phyloP scores from a whole-genome alignment of 2,329 filamentous ascomycete species.

The Scytalidium lignicola region DNA sequence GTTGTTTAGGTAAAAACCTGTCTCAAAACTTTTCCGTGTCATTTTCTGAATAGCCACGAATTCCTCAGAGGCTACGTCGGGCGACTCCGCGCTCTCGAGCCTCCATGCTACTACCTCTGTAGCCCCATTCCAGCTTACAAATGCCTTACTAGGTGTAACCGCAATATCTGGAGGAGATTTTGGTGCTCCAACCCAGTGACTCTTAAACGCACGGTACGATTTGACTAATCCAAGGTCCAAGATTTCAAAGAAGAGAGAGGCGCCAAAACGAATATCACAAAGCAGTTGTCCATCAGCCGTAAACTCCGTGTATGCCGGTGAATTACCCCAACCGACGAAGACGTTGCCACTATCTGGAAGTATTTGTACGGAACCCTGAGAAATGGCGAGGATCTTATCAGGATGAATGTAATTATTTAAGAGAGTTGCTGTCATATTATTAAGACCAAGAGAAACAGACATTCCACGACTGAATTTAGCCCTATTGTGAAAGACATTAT shows the following conservation, averaged over 20 bases:
- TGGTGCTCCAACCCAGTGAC: slow-evolving; percentile 29
- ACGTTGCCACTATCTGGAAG: slow-evolving; percentile 10
- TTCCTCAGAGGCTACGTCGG: background rate
- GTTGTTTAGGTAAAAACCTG: background rate
- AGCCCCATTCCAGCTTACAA: slow-evolving; percentile 48
- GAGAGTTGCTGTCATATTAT: slow-evolving; percentile 11
- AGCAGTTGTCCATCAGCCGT: slow-evolving; percentile 24
- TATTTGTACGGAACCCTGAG: slow-evolving; percentile 15
- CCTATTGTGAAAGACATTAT: slow-evolving; percentile 2
- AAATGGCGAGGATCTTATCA: slow-evolving; percentile 10
- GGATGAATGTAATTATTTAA: slow-evolving; percentile 8
- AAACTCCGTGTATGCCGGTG: slow-evolving; percentile 10
- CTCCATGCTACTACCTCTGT: slow-evolving; percentile 38
- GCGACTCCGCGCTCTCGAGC: background rate
- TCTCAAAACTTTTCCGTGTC: slow-evolving; percentile 2
- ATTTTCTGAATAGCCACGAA: background rate
- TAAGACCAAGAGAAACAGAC: slow-evolving; percentile 7
- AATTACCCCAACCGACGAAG: slow-evolving; percentile 11
- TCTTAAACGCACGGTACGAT: slow-evolving; percentile 30
- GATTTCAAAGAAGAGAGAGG: slow-evolving; percentile 13
- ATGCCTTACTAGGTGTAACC: slow-evolving; percentile 23
- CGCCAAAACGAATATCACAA: slow-evolving; percentile 22
- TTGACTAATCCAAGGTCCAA: slow-evolving; percentile 17
- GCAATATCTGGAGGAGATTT: slow-evolving; percentile 27
- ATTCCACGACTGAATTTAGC: slow-evolving; percentile 8